Percentiles rank a stretch among this genome's conserved stretches.
phyloP scores from a whole-genome alignment of 1,284 basidiomycete genomes.

The Microbotryum lychnidis-dioicae region DNA sequence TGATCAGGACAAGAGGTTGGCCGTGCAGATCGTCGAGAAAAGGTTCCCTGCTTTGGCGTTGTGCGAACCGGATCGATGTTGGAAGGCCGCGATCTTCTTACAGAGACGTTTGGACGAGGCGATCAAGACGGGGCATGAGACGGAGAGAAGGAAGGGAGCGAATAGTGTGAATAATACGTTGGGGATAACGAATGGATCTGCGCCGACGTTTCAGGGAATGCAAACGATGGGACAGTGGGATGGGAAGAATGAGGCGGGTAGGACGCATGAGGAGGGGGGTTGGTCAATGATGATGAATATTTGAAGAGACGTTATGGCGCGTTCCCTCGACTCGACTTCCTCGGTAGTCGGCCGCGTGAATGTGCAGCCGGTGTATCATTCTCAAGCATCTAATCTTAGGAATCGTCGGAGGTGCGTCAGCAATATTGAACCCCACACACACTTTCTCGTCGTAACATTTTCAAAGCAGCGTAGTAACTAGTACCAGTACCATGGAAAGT shows the following conservation, averaged over 20 bases:
- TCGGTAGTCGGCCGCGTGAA: too few relatives aligned
- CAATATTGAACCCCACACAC: too few relatives aligned
- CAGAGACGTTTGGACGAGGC: not conserved
- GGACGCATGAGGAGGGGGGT: not conserved
- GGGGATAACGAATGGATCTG: not conserved
- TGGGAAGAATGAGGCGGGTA: not conserved
- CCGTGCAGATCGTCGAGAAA: slow-evolving; percentile 1
- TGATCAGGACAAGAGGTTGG: not conserved
- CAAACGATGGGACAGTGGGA: not conserved
- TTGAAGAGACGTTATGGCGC: too few relatives aligned
- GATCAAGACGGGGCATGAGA: slow-evolving; percentile 1
- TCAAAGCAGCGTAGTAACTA: not conserved
- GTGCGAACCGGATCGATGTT: slow-evolving; percentile 1
- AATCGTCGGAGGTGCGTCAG: too few relatives aligned
- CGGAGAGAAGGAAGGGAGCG: not conserved
- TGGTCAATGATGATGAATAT: too few relatives aligned
- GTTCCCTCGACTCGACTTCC: too few relatives aligned
- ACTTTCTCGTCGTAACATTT: not conserved
- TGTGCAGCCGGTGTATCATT: too few relatives aligned
- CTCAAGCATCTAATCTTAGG: too few relatives aligned
- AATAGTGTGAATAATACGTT: not conserved
- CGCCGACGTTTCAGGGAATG: not conserved
- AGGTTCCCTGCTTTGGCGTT: not conserved
- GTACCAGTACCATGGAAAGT: not conserved
- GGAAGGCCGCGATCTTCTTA: slow-evolving; percentile 4